Evolutionary conservation across 768 basidiomycete genomes (phyloP).

Genomic region (Suillus alpinus): DNA sequence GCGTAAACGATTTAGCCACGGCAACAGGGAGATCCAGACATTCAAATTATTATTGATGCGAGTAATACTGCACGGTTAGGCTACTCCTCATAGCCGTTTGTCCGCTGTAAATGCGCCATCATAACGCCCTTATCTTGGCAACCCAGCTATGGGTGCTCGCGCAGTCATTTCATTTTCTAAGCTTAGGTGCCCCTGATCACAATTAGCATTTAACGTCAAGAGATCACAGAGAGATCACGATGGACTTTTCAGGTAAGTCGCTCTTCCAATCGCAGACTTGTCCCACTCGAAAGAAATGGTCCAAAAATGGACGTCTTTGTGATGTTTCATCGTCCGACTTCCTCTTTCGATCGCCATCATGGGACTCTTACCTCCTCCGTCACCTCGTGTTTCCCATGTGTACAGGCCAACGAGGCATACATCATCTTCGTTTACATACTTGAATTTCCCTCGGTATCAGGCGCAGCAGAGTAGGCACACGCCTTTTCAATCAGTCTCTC

Average conservation of each 20-base stretch:
- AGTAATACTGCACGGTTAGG: background rate
- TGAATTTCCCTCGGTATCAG: slow-evolving; percentile 1
- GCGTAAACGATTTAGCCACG: background rate
- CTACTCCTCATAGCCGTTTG: slow-evolving; percentile 4
- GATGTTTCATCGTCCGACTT: background rate
- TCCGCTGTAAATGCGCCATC: background rate
- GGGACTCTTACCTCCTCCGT: background rate
- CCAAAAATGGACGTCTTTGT: background rate
- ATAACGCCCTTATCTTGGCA: background rate
- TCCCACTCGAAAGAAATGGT: background rate
- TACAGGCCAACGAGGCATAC: slow-evolving; percentile 7
- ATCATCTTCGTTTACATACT: slow-evolving; percentile 16
- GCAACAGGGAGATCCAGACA: background rate
- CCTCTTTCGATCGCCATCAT: slow-evolving; percentile 1
- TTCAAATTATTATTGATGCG: background rate
- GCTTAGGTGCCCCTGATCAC: background rate
- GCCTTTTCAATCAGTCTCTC: background rate
- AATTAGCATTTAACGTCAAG: slow-evolving; percentile 3
- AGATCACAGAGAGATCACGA: background rate
- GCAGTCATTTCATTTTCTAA: background rate
- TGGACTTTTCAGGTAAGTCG: background rate
- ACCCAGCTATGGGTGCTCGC: background rate
- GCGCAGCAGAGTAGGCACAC: background rate
- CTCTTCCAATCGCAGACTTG: background rate
- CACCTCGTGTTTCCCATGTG: slow-evolving; percentile 23